A percentile compares a stretch with the other conserved stretches of the same genome.
Evolutionary conservation across 495 filamentous ascomycete species (phyloP).

Genomic region (Tuber magnatum): DNA sequence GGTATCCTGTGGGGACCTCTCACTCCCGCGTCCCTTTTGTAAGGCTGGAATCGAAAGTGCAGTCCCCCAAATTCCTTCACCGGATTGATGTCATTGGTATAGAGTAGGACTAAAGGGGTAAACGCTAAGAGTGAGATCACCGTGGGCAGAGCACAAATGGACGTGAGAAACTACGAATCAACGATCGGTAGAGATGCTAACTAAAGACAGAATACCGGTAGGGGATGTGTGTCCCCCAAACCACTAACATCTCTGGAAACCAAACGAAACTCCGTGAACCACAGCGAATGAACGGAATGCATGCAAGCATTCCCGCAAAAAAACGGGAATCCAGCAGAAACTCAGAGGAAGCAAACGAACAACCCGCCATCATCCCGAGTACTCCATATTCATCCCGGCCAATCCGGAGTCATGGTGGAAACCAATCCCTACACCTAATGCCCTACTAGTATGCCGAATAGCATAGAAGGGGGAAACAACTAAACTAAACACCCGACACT

Average conservation of each 20-base stretch:
- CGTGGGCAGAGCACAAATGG: no score
- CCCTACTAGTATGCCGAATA: neutral
- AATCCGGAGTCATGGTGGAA: neutral
- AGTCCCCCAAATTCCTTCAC: neutral
- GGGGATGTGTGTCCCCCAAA: no score
- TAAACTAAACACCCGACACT: neutral
- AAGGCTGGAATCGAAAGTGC: neutral
- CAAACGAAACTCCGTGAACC: neutral
- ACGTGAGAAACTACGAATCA: no score
- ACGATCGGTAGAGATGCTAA: no score
- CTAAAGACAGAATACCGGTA: no score
- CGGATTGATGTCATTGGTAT: neutral
- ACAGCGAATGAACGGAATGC: neutral
- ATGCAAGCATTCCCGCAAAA: neutral
- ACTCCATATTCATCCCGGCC: neutral
- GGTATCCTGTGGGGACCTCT: no score
- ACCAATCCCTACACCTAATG: neutral
- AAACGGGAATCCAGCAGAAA: neutral
- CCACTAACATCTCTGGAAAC: neutral
- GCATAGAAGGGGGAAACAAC: neutral
- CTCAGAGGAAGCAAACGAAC: neutral
- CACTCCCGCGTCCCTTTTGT: neutral
- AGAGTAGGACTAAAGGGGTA: no score
- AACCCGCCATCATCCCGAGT: neutral
- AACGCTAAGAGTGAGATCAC: no score